Evolutionary conservation across 768 basidiomycete species (phyloP).

Genomic region (Tricholoma furcatifolium): DNA sequence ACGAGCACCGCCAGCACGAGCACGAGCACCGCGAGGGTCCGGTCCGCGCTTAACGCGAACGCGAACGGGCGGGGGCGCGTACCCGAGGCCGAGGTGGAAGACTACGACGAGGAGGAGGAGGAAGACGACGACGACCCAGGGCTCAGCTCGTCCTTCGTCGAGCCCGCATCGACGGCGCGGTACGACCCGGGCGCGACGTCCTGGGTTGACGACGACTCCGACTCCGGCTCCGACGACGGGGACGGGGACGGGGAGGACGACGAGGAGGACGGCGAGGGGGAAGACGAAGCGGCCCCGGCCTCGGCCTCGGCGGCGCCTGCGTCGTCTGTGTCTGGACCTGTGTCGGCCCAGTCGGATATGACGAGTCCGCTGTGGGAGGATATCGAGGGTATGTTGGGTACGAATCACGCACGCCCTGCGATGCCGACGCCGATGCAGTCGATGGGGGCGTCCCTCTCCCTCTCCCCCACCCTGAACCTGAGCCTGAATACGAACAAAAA

Average conservation of each 20-base stretch:
- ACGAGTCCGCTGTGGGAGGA: conserved; percentile 15
- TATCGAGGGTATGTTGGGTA: conserved; percentile 13
- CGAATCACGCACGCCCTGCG: not conserved
- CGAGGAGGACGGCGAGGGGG: not conserved
- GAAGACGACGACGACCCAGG: conserved; percentile 12
- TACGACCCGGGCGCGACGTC: conserved; percentile 14
- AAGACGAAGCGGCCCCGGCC: too few relatives aligned
- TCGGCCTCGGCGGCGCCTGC: too few relatives aligned
- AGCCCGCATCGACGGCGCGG: conserved; percentile 19
- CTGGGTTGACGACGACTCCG: conserved; percentile 1
- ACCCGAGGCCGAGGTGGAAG: conserved; percentile 12
- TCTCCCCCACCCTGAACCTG: conserved; percentile 19
- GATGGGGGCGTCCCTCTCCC: conserved; percentile 13
- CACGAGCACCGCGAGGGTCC: too few relatives aligned
- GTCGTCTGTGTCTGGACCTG: not conserved
- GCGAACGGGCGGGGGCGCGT: conserved; percentile 18
- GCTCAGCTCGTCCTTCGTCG: conserved; percentile 18
- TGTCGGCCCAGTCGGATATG: conserved; percentile 3
- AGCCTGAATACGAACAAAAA: too few relatives aligned
- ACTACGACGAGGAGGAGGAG: conserved; percentile 18
- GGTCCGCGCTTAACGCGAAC: too few relatives aligned
- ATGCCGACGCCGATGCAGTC: conserved; percentile 17
- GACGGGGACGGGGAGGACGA: not conserved
- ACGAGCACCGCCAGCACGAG: too few relatives aligned
- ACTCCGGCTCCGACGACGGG: not conserved